Evolutionary conservation across 2,329 filamentous ascomycete genomes (phyloP).

Genomic region (Cercospora canescens): DNA sequence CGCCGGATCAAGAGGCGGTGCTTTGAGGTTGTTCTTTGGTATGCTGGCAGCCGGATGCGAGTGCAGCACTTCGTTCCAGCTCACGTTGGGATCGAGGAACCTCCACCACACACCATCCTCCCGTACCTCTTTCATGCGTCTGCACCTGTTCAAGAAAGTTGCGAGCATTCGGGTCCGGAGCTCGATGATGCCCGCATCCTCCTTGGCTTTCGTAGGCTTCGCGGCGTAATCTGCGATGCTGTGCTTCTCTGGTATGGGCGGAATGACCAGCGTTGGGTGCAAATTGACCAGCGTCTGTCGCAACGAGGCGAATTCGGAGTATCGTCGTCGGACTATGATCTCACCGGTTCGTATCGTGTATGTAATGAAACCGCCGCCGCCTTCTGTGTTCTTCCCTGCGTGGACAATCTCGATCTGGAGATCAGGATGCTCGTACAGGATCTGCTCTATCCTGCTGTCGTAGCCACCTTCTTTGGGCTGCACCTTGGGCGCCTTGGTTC

Average conservation of each 20-base stretch:
- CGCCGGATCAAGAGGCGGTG: slow-evolving; percentile 92
- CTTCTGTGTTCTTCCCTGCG: slow-evolving; percentile 92
- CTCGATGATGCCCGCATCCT: slow-evolving; percentile 96
- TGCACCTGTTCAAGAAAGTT: slow-evolving; percentile 91
- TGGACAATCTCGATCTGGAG: slow-evolving; percentile 89
- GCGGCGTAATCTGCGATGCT: slow-evolving; percentile 98
- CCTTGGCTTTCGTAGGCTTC: slow-evolving; percentile 96
- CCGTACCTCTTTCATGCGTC: slow-evolving; percentile 86
- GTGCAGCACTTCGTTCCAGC: slow-evolving; percentile 94
- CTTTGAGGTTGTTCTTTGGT: slow-evolving; percentile 90
- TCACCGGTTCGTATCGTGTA: slow-evolving; percentile 97
- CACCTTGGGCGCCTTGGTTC: slow-evolving; percentile 46
- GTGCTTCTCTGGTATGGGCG: slow-evolving; percentile 97
- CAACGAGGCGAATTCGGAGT: slow-evolving; percentile 94
- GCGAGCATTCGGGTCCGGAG: slow-evolving; percentile 94
- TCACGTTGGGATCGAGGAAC: slow-evolving; percentile 95
- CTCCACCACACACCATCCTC: slow-evolving; percentile 97
- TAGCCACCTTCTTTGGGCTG: slow-evolving; percentile 79
- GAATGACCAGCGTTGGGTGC: slow-evolving; percentile 92
- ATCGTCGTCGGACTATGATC: slow-evolving; percentile 88
- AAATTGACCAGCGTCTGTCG: slow-evolving; percentile 85
- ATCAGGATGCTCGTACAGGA: slow-evolving; percentile 91
- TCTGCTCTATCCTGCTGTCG: slow-evolving; percentile 94
- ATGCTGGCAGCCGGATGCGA: slow-evolving; percentile 88
- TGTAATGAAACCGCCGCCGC: slow-evolving; percentile 89